phyloP scores from a whole-genome alignment of 2,329 filamentous ascomycete genomes.

The Paraphaeosphaeria sporulosa region DNA sequence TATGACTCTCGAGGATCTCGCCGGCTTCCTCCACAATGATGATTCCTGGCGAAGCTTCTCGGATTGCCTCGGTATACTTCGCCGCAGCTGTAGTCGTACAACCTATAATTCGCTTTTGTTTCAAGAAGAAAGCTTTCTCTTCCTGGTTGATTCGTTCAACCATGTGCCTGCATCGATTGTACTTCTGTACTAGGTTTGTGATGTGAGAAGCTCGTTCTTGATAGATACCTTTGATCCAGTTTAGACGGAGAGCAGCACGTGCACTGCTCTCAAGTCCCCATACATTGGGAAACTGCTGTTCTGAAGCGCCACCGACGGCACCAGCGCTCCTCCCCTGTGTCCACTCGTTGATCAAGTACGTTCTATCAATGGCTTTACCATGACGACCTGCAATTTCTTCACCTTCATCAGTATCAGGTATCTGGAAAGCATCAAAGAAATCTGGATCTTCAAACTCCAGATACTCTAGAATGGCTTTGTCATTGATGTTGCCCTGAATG shows the following conservation, averaged over 20 bases:
- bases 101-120: constrained; percentile 65
- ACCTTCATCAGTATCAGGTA: constrained; percentile 57
- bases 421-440: constrained; percentile 65
- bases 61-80: constrained; percentile 65
- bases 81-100: constrained; percentile 77
- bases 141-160: constrained; percentile 44
- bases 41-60: constrained; percentile 63
- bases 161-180: constrained; percentile 52
- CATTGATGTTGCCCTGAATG: constrained; percentile 6
- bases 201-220: constrained; percentile 61
- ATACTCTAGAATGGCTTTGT: constrained; percentile 51
- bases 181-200: constrained; percentile 47
- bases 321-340: constrained; percentile 55
- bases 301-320: constrained; percentile 24
- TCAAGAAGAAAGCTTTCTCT: constrained; percentile 48
- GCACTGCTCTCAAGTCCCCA: constrained; percentile 60
- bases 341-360: constrained; percentile 67
- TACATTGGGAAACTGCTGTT: constrained; percentile 44
- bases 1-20: constrained; percentile 74
- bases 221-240: constrained; percentile 45
- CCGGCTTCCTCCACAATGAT: constrained; percentile 76
- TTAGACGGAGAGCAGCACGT: constrained; percentile 45
- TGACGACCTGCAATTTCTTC: constrained; percentile 57
- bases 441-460: constrained; percentile 58
- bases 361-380: constrained; percentile 53